Base-by-base conservation (phyloP, 148 eudicot species). In the Heliamphora exappendiculata region DNA sequence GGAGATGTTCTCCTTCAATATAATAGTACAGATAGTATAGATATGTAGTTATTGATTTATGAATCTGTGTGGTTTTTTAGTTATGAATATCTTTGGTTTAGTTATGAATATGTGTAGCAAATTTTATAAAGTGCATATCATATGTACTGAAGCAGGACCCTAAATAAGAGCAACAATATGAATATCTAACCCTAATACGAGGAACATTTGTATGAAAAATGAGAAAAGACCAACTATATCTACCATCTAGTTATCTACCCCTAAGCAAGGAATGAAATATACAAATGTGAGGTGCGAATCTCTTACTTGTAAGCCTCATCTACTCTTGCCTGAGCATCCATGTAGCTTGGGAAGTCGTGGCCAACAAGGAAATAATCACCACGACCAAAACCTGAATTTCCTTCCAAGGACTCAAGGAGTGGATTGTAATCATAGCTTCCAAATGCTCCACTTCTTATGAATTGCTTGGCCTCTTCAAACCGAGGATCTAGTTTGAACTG, bases 271-370 rank as follows among this genome's bases (percentile, higher is more conserved):
- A 53, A 59, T 44, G 37, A 17, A 3, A 7, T 22, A 4, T 24
- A 53, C 17, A 0, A 78, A 74, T 62, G 7, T 33, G 11, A 70
- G 51, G 60, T 13, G n/a, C 12, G 65, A 44, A 59, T 16, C 22
- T 75, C 91, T 84, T 95, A 95, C 97, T 95, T 93, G 89, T 95
- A 95, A 79, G 97, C 99, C 83, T 91, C 89, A 70, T 95, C 99
- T 67, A 95, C 97, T 85, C 81, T 89, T 78, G 84, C 89, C 77
- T 96, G 99, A 45, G 91, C 90, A 72, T 96, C 99, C 87, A 96
- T 82, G 88, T 96, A 96, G 74, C 91, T 81, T 39, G 99, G 91
- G 75, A 93, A 96, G 84, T 96, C 99, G 51, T 89, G 86, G 73
- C 99, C 99, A 78, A 96, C 98, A 20, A 96, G 91, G 77, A 93